Conservation (phyloP, 1,139 yeast genomes). For the Candida neerlandica region DNA sequence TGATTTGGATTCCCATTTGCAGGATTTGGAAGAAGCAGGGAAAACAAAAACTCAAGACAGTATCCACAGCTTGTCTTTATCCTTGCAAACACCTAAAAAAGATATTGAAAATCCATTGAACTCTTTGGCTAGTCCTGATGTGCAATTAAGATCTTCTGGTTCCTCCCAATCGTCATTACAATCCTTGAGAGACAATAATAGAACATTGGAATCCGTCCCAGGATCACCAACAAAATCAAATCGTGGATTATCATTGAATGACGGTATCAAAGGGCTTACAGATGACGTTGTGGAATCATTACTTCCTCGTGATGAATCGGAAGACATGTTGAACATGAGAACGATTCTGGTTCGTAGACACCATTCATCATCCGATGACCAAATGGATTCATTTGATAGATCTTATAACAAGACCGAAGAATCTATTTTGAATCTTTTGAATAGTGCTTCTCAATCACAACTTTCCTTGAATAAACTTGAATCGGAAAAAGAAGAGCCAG, state of each 20-base stretch:
- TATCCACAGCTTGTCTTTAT: conserved; percentile 39
- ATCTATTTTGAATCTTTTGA: conserved; percentile 44
- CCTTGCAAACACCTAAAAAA: conserved; percentile 29
- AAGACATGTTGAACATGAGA: conserved; percentile 9
- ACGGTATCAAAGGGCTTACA: conserved; percentile 49
- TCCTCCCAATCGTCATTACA: conserved; percentile 50
- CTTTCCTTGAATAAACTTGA: conserved; percentile 7
- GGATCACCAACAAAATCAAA: conserved; percentile 23
- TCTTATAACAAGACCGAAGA: conserved; percentile 45
- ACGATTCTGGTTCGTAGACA: neutral
- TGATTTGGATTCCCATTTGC: conserved; percentile 42
- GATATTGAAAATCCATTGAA: conserved; percentile 38
- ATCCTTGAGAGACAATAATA: conserved; percentile 40
- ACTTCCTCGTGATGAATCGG: conserved; percentile 26
- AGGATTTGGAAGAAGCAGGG: conserved; percentile 31
- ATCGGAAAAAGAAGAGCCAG: neutral
- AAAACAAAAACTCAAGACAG: conserved; percentile 33
- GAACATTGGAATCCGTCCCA: conserved; percentile 32
- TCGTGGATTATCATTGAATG: conserved; percentile 41
- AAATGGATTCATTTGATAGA: conserved; percentile 37
- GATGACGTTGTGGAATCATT: conserved; percentile 41
- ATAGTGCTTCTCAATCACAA: conserved; percentile 21
- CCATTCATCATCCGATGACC: conserved; percentile 6
- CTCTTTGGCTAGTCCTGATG: conserved; percentile 34
- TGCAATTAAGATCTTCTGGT: conserved; percentile 38